A percentile compares a stretch with the other conserved stretches of the same genome.
Conservation (phyloP, 2,329 filamentous ascomycete species). For the Epichloe typhina region DNA sequence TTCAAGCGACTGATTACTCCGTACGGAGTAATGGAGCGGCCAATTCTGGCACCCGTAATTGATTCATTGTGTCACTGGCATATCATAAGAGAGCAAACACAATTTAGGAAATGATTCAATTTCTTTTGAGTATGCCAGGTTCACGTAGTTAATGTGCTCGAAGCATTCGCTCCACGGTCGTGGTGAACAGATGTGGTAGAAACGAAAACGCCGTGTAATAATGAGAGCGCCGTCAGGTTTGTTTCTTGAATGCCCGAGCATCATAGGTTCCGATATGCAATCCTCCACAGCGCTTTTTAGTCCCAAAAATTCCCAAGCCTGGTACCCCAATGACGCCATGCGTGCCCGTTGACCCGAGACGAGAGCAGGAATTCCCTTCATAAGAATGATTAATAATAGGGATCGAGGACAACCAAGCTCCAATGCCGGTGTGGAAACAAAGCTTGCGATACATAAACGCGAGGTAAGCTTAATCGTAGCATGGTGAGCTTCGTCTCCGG, state of each 20-base stretch:
- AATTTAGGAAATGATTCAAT: neutral
- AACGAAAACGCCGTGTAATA: neutral
- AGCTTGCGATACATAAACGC: neutral
- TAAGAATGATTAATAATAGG: neutral
- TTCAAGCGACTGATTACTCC: neutral
- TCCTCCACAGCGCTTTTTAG: neutral
- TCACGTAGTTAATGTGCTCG: neutral
- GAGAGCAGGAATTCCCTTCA: neutral
- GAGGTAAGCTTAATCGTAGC: slow-evolving; percentile 11
- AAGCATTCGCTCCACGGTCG: neutral
- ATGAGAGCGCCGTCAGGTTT: neutral
- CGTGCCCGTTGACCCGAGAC: neutral
- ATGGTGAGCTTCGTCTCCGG: slow-evolving; percentile 30
- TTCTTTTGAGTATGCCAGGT: neutral
- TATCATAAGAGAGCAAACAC: neutral
- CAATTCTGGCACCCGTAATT: neutral
- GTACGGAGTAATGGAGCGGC: no score
- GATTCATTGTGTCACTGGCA: neutral
- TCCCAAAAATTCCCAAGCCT: neutral
- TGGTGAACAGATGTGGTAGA: neutral
- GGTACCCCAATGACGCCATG: slow-evolving; percentile 1
- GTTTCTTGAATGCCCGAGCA: neutral
- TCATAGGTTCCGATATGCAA: neutral
- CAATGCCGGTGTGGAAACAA: neutral
- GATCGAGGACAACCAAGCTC: neutral